These are phyloP conservation scores for Cyclostephanos tholiformis DNA, from an alignment of 108 stramenopile genomes.

Conservation along the genomic window DNA sequence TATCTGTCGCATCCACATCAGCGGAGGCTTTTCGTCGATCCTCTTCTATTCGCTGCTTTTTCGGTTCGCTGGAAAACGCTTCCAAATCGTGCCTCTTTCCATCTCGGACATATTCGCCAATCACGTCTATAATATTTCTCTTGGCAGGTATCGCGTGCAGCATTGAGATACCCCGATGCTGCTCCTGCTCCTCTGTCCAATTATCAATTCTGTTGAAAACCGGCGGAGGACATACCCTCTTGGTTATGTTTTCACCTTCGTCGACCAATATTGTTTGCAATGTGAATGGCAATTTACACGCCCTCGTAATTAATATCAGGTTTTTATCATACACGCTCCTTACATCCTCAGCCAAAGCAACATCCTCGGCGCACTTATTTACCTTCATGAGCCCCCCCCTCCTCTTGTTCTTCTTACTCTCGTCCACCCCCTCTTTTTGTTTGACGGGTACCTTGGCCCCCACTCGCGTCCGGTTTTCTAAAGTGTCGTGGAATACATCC, in stretches of 20 bases:
- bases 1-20: no score
- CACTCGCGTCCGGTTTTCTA: conserved; percentile 35
- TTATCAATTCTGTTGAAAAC: not conserved
- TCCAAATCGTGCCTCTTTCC: conserved; percentile 36
- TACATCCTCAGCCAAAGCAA: not conserved
- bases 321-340: not conserved
- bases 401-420: conserved; percentile 30
- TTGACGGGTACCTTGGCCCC: conserved; percentile 8
- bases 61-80: conserved; percentile 23
- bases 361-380: conserved; percentile 2
- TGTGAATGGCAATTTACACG: conserved; percentile 48
- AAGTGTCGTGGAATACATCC: conserved; percentile 44
- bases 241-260: conserved; percentile 48
- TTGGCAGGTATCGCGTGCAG: conserved; percentile 32
- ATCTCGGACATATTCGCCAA: conserved; percentile 24
- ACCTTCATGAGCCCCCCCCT: not conserved
- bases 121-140: conserved; percentile 18
- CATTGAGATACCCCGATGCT: conserved; percentile 34
- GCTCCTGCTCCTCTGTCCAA: not conserved
- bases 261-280: conserved; percentile 52
- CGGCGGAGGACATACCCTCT: conserved; percentile 33
- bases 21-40: not conserved
- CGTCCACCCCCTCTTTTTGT: conserved; percentile 5
- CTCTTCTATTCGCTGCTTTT: conserved; percentile 1
- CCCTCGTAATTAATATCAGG: conserved; percentile 11